Evolutionary conservation across 1,284 basidiomycete species (phyloP), one percentile per base, ranked within the genome.

Genomic region (Omphalotus olearius): DNA sequence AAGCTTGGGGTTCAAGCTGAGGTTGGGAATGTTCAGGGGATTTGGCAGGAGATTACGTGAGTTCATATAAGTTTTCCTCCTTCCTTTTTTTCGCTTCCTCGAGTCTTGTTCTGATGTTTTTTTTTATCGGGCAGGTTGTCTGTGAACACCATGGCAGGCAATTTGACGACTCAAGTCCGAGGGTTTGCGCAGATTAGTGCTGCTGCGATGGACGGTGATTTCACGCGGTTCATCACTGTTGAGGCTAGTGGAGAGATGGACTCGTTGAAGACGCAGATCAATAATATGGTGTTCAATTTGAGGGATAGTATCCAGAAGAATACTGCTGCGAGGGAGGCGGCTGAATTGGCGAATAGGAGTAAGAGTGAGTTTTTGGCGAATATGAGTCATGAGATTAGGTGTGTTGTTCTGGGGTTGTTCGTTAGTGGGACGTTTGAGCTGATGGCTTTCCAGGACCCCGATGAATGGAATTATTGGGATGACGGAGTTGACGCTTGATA

Each of bases 401-500:
- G 56, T 13, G 85, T 75, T 20, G 47, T 43, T 11, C 45, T 52
- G n/a, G n/a, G n/a, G n/a, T n/a, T n/a, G n/a, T 6, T 48, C n/a
- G 37, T 36, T 14, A 33, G 33, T 30, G 28, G 30, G n/a, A 54
- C 13, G 26, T 20, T 4, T 37, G 28, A 35, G 18, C 13, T 28
- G 13, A 45, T 60, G 26, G 14, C 39, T 52, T 43, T 30, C 36
- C 60, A 92, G 93, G 64, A 98, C 95, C 23, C 94, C 95, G 0
- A 98, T 98, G 95, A 98, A 98, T 66, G 94, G 96, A 64, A 99
- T 99, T 70, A 99, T 99, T 60, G 96, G 93, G 16, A 97, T 99
- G 94, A 99, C 97, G 45, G 95, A 98, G 69, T 75, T 99, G 59
- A 98, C 96, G 14, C 82, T 99, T 43, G 96, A 99, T 67, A 91